phyloP scores from a whole-genome alignment of 805 yeast species.

The Lipomyces sp. region DNA sequence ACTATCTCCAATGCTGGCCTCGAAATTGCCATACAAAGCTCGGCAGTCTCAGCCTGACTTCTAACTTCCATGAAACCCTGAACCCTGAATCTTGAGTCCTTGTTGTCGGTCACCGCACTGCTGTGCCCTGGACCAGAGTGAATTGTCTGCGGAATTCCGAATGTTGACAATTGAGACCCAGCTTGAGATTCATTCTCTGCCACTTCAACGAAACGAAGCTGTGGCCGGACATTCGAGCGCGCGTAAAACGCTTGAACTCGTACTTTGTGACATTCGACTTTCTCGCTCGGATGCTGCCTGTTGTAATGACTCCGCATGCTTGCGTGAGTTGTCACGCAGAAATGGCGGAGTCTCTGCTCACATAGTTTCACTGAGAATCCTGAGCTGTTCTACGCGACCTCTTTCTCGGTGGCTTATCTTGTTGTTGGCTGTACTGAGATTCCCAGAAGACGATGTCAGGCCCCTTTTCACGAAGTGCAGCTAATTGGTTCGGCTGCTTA shows the following conservation, averaged over 20 bases:
- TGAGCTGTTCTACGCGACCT: no score
- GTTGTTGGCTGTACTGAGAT: no score
- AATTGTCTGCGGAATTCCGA: neutral
- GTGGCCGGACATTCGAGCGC: neutral
- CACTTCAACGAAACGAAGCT: neutral
- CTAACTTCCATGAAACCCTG: no score
- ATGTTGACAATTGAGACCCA: neutral
- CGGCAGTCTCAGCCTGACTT: no score
- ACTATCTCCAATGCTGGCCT: no score
- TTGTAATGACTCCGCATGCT: neutral
- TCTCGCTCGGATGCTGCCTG: neutral
- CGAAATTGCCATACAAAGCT: no score
- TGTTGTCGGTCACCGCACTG: neutral
- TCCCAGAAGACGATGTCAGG: no score
- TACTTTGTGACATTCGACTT: neutral
- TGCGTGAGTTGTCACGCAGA: neutral
- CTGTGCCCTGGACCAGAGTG: neutral
- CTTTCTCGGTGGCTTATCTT: no score
- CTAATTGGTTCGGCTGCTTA: no score
- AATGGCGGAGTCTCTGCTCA: neutral
- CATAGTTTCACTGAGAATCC: neutral
- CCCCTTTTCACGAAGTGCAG: no score
- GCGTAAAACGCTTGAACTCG: neutral
- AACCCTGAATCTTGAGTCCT: no score
- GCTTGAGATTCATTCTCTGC: neutral